phyloP scores from a whole-genome alignment of 495 filamentous ascomycete species.

The Penicillium paradoxum region DNA sequence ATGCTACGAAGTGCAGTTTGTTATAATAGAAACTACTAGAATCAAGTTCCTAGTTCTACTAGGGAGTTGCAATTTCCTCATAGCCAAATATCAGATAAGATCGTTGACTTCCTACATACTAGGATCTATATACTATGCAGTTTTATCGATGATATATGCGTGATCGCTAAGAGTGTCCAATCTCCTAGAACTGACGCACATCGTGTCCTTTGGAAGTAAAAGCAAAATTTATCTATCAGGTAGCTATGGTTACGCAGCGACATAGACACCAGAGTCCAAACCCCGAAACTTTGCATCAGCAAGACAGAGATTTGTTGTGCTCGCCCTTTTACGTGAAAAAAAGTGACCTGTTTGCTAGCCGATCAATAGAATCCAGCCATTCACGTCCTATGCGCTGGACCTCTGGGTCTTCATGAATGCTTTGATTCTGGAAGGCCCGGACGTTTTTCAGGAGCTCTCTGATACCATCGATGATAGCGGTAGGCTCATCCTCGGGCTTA shows the following conservation, averaged over 20 bases:
- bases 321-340: background rate
- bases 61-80: too few species aligned
- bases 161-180: too few species aligned
- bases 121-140: too few species aligned
- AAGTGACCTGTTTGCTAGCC: background rate
- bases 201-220: too few species aligned
- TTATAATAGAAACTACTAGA: too few species aligned
- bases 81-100: too few species aligned
- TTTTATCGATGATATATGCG: too few species aligned
- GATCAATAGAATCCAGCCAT: slow-evolving; percentile 4
- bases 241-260: background rate
- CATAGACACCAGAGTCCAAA: background rate
- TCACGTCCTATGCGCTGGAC: slow-evolving; percentile 1
- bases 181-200: too few species aligned
- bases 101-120: too few species aligned
- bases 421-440: slow-evolving; percentile 1
- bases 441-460: background rate
- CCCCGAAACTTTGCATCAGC: background rate
- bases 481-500: background rate
- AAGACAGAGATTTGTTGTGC: background rate
- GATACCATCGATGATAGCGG: background rate
- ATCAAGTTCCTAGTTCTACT: too few species aligned
- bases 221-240: too few species aligned
- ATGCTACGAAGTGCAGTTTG: too few species aligned
- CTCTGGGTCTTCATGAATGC: background rate